Conservation (phyloP, 208 protist species). For the Acanthamoeba triangularis region DNA sequence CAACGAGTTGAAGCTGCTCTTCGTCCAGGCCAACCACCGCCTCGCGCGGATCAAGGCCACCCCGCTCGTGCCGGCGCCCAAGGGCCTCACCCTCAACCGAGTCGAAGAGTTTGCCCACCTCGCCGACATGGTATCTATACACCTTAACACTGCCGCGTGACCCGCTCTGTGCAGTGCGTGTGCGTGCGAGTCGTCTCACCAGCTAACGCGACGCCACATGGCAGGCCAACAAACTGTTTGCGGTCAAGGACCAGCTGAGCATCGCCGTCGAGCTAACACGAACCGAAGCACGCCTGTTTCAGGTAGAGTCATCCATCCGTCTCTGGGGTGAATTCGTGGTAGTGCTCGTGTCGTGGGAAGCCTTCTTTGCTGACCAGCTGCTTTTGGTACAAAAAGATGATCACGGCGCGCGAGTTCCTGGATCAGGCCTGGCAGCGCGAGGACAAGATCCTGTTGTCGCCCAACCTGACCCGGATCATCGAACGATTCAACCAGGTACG, state of each 20-base stretch:
- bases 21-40: constrained; percentile 54
- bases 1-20: constrained; percentile 74
- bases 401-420: constrained; percentile 68
- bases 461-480: constrained; percentile 68
- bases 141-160: not conserved
- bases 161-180: not conserved
- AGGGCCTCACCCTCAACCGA: not conserved
- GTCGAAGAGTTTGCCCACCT: constrained; percentile 47
- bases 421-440: constrained; percentile 69
- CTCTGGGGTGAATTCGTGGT: no score
- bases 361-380: not conserved
- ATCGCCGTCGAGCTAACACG: constrained; percentile 39
- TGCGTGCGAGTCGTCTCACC: not conserved
- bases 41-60: not conserved
- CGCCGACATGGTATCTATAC: not conserved
- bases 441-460: constrained; percentile 62
- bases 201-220: not conserved
- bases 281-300: constrained; percentile 39
- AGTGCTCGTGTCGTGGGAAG: no score
- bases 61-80: not conserved
- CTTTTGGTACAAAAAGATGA: not conserved
- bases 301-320: not conserved
- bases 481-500: constrained; percentile 71
- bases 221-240: constrained; percentile 37
- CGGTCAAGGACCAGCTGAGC: constrained; percentile 20